A percentile compares a stretch with the other conserved stretches of the same genome.
These are phyloP conservation scores for Termitomyces sp. DNA, from an alignment of 768 basidiomycete genomes.

Conservation along the genomic window DNA sequence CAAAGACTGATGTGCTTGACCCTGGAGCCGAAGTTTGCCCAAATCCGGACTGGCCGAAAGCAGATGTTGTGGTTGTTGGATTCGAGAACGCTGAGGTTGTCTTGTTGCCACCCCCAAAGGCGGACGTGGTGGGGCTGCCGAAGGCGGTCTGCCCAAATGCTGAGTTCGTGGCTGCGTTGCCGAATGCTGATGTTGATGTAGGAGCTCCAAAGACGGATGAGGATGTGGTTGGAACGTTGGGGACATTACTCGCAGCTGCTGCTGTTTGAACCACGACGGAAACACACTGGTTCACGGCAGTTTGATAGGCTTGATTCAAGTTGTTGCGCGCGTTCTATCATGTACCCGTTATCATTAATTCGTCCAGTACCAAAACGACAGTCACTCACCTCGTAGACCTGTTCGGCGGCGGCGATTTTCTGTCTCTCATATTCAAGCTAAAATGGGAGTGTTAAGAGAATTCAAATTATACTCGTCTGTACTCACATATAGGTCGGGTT, in stretches of 20 bases:
- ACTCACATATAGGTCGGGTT: constrained; percentile 66
- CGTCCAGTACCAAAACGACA: too few relatives aligned
- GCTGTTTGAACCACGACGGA: constrained; percentile 17
- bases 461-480: not conserved
- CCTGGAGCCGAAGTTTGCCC: constrained; percentile 27
- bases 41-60: constrained; percentile 24
- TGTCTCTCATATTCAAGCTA: constrained; percentile 58
- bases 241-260: constrained; percentile 13
- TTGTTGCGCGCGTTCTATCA: constrained; percentile 47
- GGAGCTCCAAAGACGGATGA: constrained; percentile 27
- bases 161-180: constrained; percentile 23
- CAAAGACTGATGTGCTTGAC: not conserved
- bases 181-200: constrained; percentile 20
- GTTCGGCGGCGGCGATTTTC: constrained; percentile 51
- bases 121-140: constrained; percentile 15
- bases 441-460: not conserved
- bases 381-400: constrained; percentile 32
- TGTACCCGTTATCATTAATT: not conserved
- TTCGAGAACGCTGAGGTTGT: constrained; percentile 23
- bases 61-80: constrained; percentile 23
- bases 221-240: constrained; percentile 18
- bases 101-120: constrained; percentile 25
- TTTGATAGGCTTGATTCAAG: constrained; percentile 44
- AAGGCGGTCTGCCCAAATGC: constrained; percentile 28
- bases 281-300: constrained; percentile 45